Evolutionary conservation across 352 stramenopile genomes (phyloP).

Genomic region (Lagenidium giganteum): DNA sequence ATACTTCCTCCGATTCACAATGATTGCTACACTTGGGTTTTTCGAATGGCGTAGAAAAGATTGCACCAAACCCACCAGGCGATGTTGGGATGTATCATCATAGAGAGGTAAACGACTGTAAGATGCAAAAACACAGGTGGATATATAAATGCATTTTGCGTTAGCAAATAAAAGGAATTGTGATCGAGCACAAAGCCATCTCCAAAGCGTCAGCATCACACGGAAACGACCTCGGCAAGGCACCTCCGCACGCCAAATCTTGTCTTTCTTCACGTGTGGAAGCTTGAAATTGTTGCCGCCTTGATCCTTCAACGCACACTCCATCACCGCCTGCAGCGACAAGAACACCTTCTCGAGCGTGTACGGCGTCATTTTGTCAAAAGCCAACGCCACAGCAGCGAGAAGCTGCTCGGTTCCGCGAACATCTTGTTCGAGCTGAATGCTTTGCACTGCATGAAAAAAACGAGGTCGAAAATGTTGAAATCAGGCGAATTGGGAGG

Average conservation of each 20-base stretch:
- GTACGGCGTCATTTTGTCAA: conserved; percentile 1
- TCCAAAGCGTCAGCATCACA: conserved; percentile 7
- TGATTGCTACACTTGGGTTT: no score
- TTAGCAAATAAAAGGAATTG: no score
- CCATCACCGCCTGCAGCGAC: conserved; percentile 11
- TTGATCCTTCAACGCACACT: not conserved
- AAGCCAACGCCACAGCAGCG: conserved; percentile 6
- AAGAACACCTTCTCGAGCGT: conserved; percentile 21
- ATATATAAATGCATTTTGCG: no score
- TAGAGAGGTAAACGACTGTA: no score
- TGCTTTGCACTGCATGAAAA: conserved; percentile 17
- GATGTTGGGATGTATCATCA: no score
- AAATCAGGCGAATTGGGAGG: conserved; percentile 20
- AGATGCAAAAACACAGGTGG: no score
- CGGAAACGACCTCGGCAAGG: conserved; percentile 1
- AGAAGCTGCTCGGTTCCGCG: conserved; percentile 7
- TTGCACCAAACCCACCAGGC: no score
- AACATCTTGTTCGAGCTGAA: conserved; percentile 7
- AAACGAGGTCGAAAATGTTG: conserved; percentile 21
- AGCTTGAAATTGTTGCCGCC: conserved; percentile 5
- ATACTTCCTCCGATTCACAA: no score
- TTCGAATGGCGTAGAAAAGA: no score
- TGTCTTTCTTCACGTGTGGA: not conserved
- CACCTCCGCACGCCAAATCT: conserved; percentile 6
- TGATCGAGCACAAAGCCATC: no score